Evolutionary conservation across 164 flowering plant genomes (phyloP).

Genomic region (Berberis thunbergii): DNA sequence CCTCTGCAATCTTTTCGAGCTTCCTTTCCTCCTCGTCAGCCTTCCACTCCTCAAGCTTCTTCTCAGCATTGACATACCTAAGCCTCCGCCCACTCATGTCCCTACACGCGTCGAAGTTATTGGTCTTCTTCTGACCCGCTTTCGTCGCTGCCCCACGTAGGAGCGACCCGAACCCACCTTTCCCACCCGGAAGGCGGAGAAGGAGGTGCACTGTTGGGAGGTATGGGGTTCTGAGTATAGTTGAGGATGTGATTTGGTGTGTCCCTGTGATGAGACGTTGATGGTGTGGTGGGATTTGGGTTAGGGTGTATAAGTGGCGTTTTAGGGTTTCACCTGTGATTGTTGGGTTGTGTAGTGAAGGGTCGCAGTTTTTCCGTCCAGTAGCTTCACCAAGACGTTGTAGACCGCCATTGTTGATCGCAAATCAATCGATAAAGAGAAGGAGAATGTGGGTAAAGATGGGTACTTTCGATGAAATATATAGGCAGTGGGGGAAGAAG

Average conservation of each 20-base stretch:
- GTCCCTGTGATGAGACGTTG: slow-evolving; percentile 37
- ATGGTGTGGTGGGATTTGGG: slow-evolving; percentile 38
- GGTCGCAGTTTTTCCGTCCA: slow-evolving; percentile 43
- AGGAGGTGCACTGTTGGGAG: slow-evolving; percentile 37
- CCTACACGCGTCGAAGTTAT: slow-evolving; percentile 95
- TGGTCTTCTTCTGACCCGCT: slow-evolving; percentile 97
- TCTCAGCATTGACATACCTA: slow-evolving; percentile 93
- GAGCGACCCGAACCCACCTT: slow-evolving; percentile 92
- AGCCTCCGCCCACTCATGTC: slow-evolving; percentile 97
- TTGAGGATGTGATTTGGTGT: slow-evolving; percentile 17
- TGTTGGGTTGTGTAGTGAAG: slow-evolving; percentile 26
- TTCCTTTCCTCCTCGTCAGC: slow-evolving; percentile 73
- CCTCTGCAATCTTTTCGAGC: slow-evolving; percentile 85
- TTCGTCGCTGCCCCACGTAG: slow-evolving; percentile 91
- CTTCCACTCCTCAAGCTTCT: slow-evolving; percentile 88
- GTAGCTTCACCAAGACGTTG: slow-evolving; percentile 46
- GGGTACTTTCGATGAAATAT: not conserved
- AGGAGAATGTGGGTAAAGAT: too few species aligned
- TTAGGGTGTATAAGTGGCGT: slow-evolving; percentile 21
- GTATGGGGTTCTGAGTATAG: slow-evolving; percentile 17
- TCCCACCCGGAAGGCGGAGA: slow-evolving; percentile 67
- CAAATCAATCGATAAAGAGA: too few species aligned
- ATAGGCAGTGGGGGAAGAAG: too few species aligned
- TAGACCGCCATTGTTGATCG: slow-evolving; percentile 15
- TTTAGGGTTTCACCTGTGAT: slow-evolving; percentile 27